These are phyloP conservation scores for Salix caprea DNA, from an alignment of 345 rosid genomes.

Conservation along the genomic window DNA sequence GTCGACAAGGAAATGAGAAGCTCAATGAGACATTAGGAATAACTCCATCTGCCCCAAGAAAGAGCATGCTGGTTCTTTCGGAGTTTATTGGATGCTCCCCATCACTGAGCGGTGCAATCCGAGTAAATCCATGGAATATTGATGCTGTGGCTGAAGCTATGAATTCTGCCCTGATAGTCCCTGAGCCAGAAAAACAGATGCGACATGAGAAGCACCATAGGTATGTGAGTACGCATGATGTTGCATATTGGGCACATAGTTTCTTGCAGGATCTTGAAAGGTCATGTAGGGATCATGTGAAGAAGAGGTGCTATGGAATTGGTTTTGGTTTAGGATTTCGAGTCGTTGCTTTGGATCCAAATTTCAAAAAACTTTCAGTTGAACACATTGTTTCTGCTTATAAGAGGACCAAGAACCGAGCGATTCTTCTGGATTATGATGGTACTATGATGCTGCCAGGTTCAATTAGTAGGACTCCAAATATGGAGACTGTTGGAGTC, in stretches of 20 bases:
- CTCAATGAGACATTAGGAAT: conserved; percentile 55
- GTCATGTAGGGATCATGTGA: conserved; percentile 73
- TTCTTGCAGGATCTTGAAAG: conserved; percentile 93
- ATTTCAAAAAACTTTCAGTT: conserved; percentile 70
- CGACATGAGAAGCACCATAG: conserved; percentile 90
- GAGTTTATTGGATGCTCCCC: conserved; percentile 96
- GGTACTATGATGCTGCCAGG: conserved; percentile 61
- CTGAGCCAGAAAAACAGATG: conserved; percentile 76
- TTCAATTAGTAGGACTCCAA: conserved; percentile 55
- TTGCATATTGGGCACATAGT: conserved; percentile 91
- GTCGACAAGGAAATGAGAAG: conserved; percentile 74
- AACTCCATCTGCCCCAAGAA: conserved; percentile 40
- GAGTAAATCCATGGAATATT: conserved; percentile 92
- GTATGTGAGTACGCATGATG: conserved; percentile 90
- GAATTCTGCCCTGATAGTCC: conserved; percentile 62
- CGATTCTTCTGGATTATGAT: conserved; percentile 86
- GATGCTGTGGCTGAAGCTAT: conserved; percentile 88
- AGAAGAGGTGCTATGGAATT: conserved; percentile 89
- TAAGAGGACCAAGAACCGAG: conserved; percentile 77
- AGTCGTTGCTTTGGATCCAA: conserved; percentile 88
- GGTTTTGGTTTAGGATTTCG: conserved; percentile 92
- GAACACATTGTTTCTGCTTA: conserved; percentile 90
- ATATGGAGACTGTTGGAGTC: conserved; percentile 47
- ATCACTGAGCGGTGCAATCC: conserved; percentile 79
- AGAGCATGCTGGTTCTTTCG: conserved; percentile 90